Base-by-base conservation (phyloP, 495 filamentous ascomycete species). In the Staphylotrichum tortipilum region DNA sequence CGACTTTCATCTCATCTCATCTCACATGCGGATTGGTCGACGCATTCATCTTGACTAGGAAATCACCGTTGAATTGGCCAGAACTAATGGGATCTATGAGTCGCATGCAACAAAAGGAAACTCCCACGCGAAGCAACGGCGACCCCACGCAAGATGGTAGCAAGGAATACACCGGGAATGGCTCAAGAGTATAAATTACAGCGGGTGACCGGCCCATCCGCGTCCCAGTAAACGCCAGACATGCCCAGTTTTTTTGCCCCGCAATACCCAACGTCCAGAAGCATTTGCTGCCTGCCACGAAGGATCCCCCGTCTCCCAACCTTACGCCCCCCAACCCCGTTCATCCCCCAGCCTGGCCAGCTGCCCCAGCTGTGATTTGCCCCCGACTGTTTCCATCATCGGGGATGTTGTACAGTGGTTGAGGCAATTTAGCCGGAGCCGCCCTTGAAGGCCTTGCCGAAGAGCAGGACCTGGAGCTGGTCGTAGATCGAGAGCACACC, bases 401-500 rank as follows among this genome's bases (percentile, higher is more conserved):
- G 48, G 58, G 53, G 52, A 50, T 62, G 59, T 62, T 61, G 55
- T 62, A 64, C 62, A 68, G 41, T 57, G 61, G 47, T 50, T 62
- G 41, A 49, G 55, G 56, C 40, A 49, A 59, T 79, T 85, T 88
- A 88, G 72, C 83, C 82, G 64, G 81, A 85, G 68, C 82, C 83
- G 72, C 83, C 82, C 81, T 95, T 96, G 92, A 89, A 98, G 78
- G 88, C 85, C 88, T 98, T 95, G 70, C 92, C 92, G 87, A 98
- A 96, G 74, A 98, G 78, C 70, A 98, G 73, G 66, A 98, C 80
- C 84, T 98, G 92, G 71, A 84, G 87, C 80, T 97, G 92, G 73
- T 98, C 92, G 75, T 98, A 98, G 87, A 98, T 95, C 68, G 92
- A 98, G 68, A 98, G 82, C 72, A 98, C 92, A 97, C 92, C 92